Evolutionary conservation across 495 filamentous ascomycete genomes (phyloP).

Genomic region (Aspergillus taichungensis): DNA sequence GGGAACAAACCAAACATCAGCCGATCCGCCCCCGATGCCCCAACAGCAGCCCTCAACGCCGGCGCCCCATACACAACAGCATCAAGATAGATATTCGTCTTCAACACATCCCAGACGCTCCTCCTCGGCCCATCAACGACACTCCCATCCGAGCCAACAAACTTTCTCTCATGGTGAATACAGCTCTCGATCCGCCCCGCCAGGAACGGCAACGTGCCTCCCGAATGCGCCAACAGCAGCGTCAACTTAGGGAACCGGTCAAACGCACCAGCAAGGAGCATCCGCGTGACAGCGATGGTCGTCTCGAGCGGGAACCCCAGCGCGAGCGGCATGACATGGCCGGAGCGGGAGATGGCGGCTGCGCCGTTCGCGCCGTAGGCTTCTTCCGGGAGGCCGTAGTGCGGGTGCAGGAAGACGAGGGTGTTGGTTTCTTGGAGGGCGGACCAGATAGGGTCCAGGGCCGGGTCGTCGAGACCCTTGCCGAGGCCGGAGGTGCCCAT

Average conservation of each 20-base stretch:
- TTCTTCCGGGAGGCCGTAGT: constrained; percentile 75
- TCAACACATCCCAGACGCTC: constrained; percentile 68
- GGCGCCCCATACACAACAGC: constrained; percentile 75
- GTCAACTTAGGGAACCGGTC: constrained; percentile 63
- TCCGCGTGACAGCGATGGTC: constrained; percentile 80
- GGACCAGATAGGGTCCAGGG: constrained; percentile 58
- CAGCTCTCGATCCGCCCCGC: constrained; percentile 86
- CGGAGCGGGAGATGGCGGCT: constrained; percentile 51
- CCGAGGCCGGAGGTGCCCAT: constrained; percentile 82
- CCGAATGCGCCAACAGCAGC: constrained; percentile 78
- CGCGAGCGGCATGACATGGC: constrained; percentile 79
- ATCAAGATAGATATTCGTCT: constrained; percentile 83
- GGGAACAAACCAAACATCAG: constrained; percentile 59
- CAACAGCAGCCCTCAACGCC: constrained; percentile 64
- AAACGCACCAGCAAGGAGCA: constrained; percentile 79
- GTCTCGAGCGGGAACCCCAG: constrained; percentile 92
- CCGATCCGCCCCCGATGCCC: constrained; percentile 45
- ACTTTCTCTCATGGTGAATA: constrained; percentile 69
- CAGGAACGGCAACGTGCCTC: constrained; percentile 82
- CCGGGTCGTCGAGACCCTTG: constrained; percentile 69
- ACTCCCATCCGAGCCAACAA: constrained; percentile 39
- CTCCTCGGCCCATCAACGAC: constrained; percentile 42
- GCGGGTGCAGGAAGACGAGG: constrained; percentile 81
- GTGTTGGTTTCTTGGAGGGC: constrained; percentile 54
- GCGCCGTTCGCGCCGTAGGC: constrained; percentile 56